Percentiles rank a stretch among this genome's conserved stretches.
Conservation (phyloP, 495 filamentous ascomycete genomes). For the Glutinoglossum americanum region DNA sequence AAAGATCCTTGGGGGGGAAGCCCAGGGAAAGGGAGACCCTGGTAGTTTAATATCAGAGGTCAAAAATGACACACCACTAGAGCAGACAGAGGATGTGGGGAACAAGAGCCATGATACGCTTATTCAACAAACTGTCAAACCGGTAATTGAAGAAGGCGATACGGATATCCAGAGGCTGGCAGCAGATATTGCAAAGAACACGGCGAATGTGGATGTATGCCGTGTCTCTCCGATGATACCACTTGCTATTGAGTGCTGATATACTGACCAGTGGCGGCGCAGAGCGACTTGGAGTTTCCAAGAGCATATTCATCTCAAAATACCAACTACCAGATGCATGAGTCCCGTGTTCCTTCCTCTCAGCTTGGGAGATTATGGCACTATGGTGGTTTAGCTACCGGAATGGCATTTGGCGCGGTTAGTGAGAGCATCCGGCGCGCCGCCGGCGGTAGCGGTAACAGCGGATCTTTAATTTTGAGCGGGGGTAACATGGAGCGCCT, state of each 20-base stretch:
- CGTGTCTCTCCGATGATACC: not conserved
- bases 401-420: slow-evolving; percentile 89
- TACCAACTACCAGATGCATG: slow-evolving; percentile 46
- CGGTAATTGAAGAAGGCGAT: not conserved
- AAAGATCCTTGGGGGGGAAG: slow-evolving; percentile 23
- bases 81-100: slow-evolving; percentile 12
- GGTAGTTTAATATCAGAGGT: slow-evolving; percentile 10
- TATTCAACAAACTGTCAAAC: not conserved
- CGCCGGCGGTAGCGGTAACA: slow-evolving; percentile 32
- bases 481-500: slow-evolving; percentile 77
- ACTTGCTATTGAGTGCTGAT: slow-evolving; percentile 16
- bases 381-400: slow-evolving; percentile 77
- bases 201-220: slow-evolving; percentile 1
- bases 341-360: slow-evolving; percentile 79
- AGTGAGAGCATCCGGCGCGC: slow-evolving; percentile 61
- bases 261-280: slow-evolving; percentile 17
- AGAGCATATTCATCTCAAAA: not conserved
- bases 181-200: slow-evolving; percentile 17
- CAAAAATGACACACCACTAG: slow-evolving; percentile 13
- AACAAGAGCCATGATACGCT: slow-evolving; percentile 18
- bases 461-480: slow-evolving; percentile 60
- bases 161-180: slow-evolving; percentile 16
- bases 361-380: slow-evolving; percentile 79
- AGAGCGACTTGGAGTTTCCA: slow-evolving; percentile 10
- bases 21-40: not conserved